These are phyloP conservation scores for Solanum pimpinellifolium DNA, from an alignment of 257 asterid genomes.

Conservation along the genomic window DNA sequence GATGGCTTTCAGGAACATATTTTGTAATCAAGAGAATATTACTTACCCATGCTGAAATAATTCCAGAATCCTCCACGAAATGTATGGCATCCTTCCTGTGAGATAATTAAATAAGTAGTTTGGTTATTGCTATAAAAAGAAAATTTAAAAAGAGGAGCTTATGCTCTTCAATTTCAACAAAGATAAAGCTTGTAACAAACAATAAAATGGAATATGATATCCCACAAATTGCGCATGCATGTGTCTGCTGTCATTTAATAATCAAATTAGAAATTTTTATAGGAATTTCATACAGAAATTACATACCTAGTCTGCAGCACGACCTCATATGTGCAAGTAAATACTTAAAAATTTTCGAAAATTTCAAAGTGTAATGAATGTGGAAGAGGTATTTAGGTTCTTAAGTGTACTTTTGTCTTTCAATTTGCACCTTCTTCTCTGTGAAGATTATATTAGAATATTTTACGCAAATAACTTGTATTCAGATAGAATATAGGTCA, in stretches of 20 bases:
- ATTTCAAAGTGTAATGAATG: background rate
- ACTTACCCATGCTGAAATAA: constrained; percentile 50
- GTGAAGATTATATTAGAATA: background rate
- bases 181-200: background rate
- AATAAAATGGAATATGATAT: background rate
- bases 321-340: background rate
- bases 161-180: background rate
- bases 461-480: background rate
- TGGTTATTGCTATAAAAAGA: background rate
- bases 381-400: background rate
- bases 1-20: background rate
- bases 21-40: background rate
- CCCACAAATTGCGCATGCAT: background rate
- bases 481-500: background rate
- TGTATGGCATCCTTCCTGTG: constrained; percentile 34
- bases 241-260: background rate
- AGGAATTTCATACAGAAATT: background rate
- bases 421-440: background rate
- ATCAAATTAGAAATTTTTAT: background rate
- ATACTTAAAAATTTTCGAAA: background rate
- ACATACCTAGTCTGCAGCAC: background rate
- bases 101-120: background rate
- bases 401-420: background rate
- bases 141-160: background rate
- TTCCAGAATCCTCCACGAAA: constrained; percentile 53